These are phyloP conservation scores for Plasmodium knowlesi DNA, from an alignment of 169 alveolate species.

Conservation along the genomic window DNA sequence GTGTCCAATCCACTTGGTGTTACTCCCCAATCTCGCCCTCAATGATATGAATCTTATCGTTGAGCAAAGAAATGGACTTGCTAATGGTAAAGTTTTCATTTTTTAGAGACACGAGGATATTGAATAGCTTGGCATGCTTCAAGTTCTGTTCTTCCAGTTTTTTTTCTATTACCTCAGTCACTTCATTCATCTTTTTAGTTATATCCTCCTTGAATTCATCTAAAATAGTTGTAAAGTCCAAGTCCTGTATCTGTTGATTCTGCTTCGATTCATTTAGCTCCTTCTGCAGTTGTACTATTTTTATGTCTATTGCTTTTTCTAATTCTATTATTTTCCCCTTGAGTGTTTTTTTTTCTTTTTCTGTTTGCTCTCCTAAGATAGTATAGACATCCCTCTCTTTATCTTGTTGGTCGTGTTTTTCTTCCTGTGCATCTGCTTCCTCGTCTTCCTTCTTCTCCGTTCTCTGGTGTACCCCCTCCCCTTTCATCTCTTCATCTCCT, in stretches of 20 bases:
- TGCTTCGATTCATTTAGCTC: conserved; percentile 14
- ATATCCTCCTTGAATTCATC: conserved; percentile 47
- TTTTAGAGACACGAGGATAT: conserved; percentile 31
- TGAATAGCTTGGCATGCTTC: conserved; percentile 33
- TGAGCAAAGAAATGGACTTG: conserved; percentile 23
- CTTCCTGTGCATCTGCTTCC: background rate
- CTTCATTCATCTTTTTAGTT: conserved; percentile 8
- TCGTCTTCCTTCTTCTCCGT: background rate
- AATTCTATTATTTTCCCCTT: conserved; percentile 19
- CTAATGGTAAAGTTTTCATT: conserved; percentile 22
- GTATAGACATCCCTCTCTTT: background rate
- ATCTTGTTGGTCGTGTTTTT: background rate
- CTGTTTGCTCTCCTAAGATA: background rate
- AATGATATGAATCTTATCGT: conserved; percentile 36
- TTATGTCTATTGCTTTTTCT: conserved; percentile 5
- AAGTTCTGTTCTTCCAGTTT: conserved; percentile 39
- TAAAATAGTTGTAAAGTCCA: background rate
- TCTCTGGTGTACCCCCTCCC: background rate
- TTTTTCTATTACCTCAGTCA: conserved; percentile 2
- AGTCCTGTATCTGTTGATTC: conserved; percentile 13
- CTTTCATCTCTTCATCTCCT: background rate
- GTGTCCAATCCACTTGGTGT: no score
- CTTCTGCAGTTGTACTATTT: conserved; percentile 2
- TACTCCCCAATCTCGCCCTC: conserved; percentile 57
- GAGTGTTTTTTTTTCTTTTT: conserved; percentile 25